Evolutionary conservation across 208 protist species (phyloP).

Genomic region (Trypanosomatidae sp.): DNA sequence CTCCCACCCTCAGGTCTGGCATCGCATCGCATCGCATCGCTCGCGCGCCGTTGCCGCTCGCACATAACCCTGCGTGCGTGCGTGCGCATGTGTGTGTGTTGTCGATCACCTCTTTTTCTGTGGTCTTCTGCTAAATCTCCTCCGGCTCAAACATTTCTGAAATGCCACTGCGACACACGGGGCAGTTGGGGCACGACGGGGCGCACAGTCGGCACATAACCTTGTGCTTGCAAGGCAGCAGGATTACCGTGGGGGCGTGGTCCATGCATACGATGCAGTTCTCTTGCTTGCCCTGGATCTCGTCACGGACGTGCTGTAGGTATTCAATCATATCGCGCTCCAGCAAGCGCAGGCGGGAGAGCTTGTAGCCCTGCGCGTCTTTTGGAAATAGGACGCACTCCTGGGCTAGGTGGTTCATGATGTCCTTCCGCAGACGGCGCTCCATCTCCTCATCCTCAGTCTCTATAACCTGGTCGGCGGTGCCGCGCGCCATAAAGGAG

Average conservation of each 20-base stretch:
- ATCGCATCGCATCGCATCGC: background rate
- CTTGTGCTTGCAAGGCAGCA: conserved; percentile 86
- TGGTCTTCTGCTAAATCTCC: conserved; percentile 37
- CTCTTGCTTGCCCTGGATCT: conserved; percentile 66
- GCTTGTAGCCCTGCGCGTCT: conserved; percentile 52
- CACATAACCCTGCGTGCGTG: background rate
- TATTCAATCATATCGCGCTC: conserved; percentile 89
- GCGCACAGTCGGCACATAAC: conserved; percentile 79
- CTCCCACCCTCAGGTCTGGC: background rate
- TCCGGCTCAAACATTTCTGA: conserved; percentile 85
- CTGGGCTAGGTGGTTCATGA: conserved; percentile 65
- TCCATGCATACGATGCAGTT: conserved; percentile 88
- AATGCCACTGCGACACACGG: conserved; percentile 71
- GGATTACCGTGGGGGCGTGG: conserved; percentile 75
- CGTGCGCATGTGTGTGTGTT: background rate
- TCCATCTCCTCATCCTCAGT: conserved; percentile 55
- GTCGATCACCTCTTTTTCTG: background rate
- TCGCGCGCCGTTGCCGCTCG: background rate
- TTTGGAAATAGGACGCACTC: conserved; percentile 62
- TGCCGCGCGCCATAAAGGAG: conserved; percentile 19
- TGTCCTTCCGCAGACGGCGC: conserved; percentile 59
- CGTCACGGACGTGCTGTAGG: conserved; percentile 75
- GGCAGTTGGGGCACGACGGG: conserved; percentile 48
- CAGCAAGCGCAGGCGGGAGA: conserved; percentile 60
- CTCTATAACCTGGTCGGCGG: conserved; percentile 23